Percentiles rank a stretch among this genome's conserved stretches.
phyloP scores from a whole-genome alignment of 2,329 filamentous ascomycete species.

The Sporothrix phasma region DNA sequence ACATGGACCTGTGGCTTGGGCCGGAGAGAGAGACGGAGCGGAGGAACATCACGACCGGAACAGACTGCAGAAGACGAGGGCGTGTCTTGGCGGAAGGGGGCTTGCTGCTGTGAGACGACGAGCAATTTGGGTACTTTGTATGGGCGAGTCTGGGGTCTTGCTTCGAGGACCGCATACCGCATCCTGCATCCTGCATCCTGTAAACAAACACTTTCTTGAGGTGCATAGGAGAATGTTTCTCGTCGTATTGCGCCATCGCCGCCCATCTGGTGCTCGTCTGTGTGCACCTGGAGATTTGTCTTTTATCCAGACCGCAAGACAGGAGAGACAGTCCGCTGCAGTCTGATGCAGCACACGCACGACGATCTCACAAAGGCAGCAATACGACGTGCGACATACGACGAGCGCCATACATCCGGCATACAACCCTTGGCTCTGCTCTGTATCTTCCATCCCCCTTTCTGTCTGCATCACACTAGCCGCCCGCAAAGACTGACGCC shows the following conservation, averaged over 20 bases:
- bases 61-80: background rate
- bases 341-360: background rate
- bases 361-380: background rate
- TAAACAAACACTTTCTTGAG: too few relatives aligned
- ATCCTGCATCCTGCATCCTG: background rate
- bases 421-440: too few relatives aligned
- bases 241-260: background rate
- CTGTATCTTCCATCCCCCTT: too few relatives aligned
- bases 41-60: too few relatives aligned
- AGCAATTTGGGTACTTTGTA: background rate
- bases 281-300: background rate
- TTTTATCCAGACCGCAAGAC: background rate
- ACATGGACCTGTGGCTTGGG: too few relatives aligned
- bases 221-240: background rate
- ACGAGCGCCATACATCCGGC: too few relatives aligned
- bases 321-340: slow-evolving; percentile 1
- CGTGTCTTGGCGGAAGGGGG: background rate
- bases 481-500: slow-evolving; percentile 5
- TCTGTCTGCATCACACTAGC: slow-evolving; percentile 6
- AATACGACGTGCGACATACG: background rate
- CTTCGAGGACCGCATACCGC: background rate
- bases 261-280: background rate
- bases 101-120: background rate
- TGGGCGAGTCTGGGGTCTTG: background rate
- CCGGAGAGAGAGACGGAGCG: too few relatives aligned